Conservation (phyloP, 371 early-diverging fungal genomes). For the Nematocida homosporus region DNA sequence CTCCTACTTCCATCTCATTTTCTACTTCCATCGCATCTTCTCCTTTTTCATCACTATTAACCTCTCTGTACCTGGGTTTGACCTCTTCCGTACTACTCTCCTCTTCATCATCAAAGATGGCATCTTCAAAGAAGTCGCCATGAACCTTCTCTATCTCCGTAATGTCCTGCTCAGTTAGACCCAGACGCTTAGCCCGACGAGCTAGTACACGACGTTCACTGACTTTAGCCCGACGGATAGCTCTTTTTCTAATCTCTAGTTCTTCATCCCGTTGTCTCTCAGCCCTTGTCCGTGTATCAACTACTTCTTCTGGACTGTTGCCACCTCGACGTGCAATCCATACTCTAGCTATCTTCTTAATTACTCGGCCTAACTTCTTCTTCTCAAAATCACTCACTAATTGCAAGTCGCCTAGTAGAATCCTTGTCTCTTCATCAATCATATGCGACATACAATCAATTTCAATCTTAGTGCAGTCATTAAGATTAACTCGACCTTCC, state of each 20-base stretch:
- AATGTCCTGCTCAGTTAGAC: slow-evolving; percentile 45
- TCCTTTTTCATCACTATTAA: no score
- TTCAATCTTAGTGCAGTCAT: slow-evolving; percentile 22
- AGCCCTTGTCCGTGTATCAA: slow-evolving; percentile 21
- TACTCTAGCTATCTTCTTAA: slow-evolving; percentile 57
- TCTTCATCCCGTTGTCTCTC: slow-evolving; percentile 50
- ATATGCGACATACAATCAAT: slow-evolving; percentile 70
- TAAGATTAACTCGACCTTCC: slow-evolving; percentile 2
- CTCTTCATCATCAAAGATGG: slow-evolving; percentile 45
- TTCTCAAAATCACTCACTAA: slow-evolving; percentile 67
- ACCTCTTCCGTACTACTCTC: not conserved
- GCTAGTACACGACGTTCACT: slow-evolving; percentile 43
- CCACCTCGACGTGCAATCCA: slow-evolving; percentile 32
- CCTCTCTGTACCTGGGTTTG: not conserved
- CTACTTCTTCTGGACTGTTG: slow-evolving; percentile 49
- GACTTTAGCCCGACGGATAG: slow-evolving; percentile 59
- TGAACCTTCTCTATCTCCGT: slow-evolving; percentile 69
- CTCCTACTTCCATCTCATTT: no score
- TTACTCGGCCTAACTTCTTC: slow-evolving; percentile 63
- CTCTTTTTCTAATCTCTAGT: slow-evolving; percentile 58
- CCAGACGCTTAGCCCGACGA: slow-evolving; percentile 44
- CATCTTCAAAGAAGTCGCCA: slow-evolving; percentile 57
- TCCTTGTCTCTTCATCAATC: slow-evolving; percentile 67
- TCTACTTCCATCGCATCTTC: not conserved
- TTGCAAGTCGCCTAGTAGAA: slow-evolving; percentile 57